Percentiles rank a stretch among this genome's conserved stretches.
phyloP scores from a whole-genome alignment of 164 flowering plant species.

The Akebia trifoliata region DNA sequence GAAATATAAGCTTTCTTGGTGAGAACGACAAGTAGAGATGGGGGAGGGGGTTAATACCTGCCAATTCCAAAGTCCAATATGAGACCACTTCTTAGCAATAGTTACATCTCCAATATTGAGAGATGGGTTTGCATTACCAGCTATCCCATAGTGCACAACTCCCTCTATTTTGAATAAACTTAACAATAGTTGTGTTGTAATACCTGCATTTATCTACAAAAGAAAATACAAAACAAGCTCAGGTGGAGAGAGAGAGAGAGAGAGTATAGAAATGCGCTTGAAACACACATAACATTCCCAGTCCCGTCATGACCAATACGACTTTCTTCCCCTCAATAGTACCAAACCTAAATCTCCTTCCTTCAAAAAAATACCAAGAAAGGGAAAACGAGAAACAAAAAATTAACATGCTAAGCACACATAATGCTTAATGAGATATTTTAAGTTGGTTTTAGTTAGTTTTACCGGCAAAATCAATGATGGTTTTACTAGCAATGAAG shows the following conservation, averaged over 20 bases:
- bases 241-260: too few relatives aligned
- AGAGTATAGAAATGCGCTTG: not conserved
- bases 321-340: conserved; percentile 13
- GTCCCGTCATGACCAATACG: conserved; percentile 17
- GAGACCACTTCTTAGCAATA: conserved; percentile 54
- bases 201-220: conserved; percentile 35
- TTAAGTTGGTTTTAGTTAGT: not conserved
- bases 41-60: conserved; percentile 42
- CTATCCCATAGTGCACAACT: conserved; percentile 52
- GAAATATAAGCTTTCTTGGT: too few relatives aligned
- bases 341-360: conserved; percentile 22
- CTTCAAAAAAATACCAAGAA: conserved; percentile 4
- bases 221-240: too few relatives aligned
- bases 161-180: conserved; percentile 40
- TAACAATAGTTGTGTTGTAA: conserved; percentile 39
- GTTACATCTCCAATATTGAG: conserved; percentile 54
- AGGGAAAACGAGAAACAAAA: not conserved
- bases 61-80: conserved; percentile 60
- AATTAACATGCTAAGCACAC: not conserved
- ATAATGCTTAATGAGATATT: not conserved
- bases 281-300: conserved; percentile 11
- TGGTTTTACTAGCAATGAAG: conserved; percentile 23
- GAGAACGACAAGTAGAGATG: too few relatives aligned
- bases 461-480: conserved; percentile 49
- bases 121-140: conserved; percentile 53